Conservation (phyloP, 345 rosid genomes). For the Rhizophora apiculata region DNA sequence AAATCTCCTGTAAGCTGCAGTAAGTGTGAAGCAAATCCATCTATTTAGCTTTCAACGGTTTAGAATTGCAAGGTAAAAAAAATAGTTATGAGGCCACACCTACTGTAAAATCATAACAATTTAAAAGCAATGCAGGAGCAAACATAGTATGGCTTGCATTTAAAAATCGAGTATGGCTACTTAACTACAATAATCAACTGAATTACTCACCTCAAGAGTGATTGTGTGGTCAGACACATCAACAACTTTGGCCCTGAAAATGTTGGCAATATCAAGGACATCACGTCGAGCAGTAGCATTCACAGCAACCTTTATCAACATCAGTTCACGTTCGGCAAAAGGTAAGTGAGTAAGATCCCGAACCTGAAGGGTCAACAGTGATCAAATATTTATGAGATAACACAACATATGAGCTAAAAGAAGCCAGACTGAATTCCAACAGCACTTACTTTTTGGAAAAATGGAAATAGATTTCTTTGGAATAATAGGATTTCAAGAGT, state of each 20-base stretch:
- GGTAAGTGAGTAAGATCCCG: conserved; percentile 60
- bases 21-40: conserved; percentile 18
- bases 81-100: background rate
- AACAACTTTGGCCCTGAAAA: conserved; percentile 60
- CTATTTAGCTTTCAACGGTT: background rate
- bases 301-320: conserved; percentile 69
- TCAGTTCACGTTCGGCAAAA: conserved; percentile 66
- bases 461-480: background rate
- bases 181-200: background rate
- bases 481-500: background rate
- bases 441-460: background rate
- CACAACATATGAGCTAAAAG: background rate
- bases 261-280: conserved; percentile 64
- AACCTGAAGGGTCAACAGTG: conserved; percentile 30
- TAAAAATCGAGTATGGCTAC: background rate
- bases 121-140: background rate
- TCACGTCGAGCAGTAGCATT: conserved; percentile 58
- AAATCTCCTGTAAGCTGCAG: conserved; percentile 84
- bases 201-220: conserved; percentile 53
- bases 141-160: background rate
- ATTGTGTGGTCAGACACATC: conserved; percentile 73
- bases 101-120: no score
- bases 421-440: background rate
- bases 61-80: background rate
- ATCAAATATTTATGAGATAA: background rate